Percentiles rank a stretch among this genome's conserved stretches.
Conservation (phyloP, 371 early-diverging fungal species). For the Batrachochytrium dendrobatidis region DNA sequence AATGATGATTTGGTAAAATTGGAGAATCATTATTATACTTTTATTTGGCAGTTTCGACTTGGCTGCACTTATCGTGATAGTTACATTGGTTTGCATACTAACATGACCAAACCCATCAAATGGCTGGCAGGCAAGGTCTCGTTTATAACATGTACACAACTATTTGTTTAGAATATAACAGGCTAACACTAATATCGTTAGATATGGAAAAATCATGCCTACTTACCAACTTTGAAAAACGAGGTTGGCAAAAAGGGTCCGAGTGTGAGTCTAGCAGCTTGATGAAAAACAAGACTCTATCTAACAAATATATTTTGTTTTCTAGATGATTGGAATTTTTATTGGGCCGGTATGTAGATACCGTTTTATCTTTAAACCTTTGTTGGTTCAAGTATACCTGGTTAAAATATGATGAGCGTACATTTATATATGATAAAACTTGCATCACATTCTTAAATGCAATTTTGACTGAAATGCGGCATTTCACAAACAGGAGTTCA, state of each 20-base stretch:
- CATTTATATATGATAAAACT: not conserved
- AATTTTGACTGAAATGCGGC: not conserved
- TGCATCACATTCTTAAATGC: not conserved
- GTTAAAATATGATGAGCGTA: no score
- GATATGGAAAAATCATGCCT: conserved; percentile 43
- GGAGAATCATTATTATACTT: no score
- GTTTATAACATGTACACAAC: not conserved
- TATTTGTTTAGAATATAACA: not conserved
- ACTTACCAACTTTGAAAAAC: conserved; percentile 40
- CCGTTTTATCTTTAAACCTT: not conserved
- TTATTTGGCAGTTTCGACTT: no score
- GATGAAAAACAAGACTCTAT: not conserved
- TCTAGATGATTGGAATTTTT: conserved; percentile 47
- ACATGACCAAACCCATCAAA: conserved; percentile 7
- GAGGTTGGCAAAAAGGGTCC: conserved; percentile 37
- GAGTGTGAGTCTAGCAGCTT: conserved; percentile 19
- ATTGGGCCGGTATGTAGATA: conserved; percentile 32
- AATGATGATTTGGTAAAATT: no score
- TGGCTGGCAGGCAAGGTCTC: not conserved
- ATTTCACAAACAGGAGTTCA: conserved; percentile 18
- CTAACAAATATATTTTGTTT: not conserved
- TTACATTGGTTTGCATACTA: no score
- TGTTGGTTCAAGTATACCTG: no score
- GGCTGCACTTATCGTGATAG: no score
- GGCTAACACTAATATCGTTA: not conserved